Evolutionary conservation across 106 monocot species (phyloP), one percentile per base, ranked within the genome.

Genomic region (Amphibolis antarctica): DNA sequence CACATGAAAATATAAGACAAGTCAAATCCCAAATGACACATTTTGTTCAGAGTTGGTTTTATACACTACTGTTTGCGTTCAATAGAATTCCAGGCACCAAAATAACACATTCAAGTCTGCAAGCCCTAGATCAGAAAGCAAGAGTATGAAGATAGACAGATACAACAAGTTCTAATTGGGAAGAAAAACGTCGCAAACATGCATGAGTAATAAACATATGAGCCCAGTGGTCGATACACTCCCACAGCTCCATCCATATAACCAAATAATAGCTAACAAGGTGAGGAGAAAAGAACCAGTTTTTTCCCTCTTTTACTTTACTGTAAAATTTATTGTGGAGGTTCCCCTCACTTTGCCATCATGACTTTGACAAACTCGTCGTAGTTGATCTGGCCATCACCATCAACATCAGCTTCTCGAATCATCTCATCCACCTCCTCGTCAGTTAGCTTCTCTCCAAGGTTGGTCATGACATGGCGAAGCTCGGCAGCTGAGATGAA

Each of bases 341-440:
- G 11, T 28, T 17, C 29, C 25, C 30, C 51, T 66, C 58, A 66
- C 52, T 66, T 66, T 47, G 66, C 66, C 66, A 66, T 66, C 66
- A 66, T 66, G 10, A 66, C 66, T 12, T 66, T 66, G 66, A 66
- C 66, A n/a, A 66, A 67, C 55, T 67, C 67, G 11, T 67, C 67
- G 18, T 67, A 67, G 55, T 67, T 67, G 50, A 67, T 67, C 55
- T 55, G 67, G 12, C 67, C 67, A 51, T 67, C 67, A 26, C 55
- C 67, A 26, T 67, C 67, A 7, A 67, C 67, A 25, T 67, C 67
- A 43, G 67, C 67, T 36, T 67, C 67, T 18, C 67, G 42, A 53
- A 67, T 67, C 67, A 67, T 67, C 67, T 67, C 67, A 25, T 67
- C 67, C 10, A 67, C 67, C 55, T 67, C 67, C 44, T 67, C 67